Percentiles rank a stretch among this genome's conserved stretches.
These are phyloP conservation scores for Xenosphaeropsis pyriputrescens DNA, from an alignment of 2,329 filamentous ascomycete species.

Conservation along the genomic window DNA sequence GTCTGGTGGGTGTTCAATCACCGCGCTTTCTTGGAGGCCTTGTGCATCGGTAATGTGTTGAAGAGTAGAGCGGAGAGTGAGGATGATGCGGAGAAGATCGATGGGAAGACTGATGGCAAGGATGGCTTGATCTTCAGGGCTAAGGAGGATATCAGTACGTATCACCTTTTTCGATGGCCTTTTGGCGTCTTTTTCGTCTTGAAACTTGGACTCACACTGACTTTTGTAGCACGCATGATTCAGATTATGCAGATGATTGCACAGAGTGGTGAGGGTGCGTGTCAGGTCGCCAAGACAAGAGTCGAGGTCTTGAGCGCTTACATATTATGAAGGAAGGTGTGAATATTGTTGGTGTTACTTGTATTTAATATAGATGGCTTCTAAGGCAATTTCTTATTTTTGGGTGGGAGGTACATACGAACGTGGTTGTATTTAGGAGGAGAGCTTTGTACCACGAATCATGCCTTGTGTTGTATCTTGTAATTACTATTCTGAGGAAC, in stretches of 20 bases:
- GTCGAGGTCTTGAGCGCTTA: constrained; percentile 41
- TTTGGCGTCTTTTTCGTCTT: background rate
- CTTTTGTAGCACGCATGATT: constrained; percentile 38
- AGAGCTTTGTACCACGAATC: no score
- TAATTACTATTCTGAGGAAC: constrained; percentile 24
- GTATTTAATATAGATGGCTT: no score
- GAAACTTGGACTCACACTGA: constrained; percentile 1
- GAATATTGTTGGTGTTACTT: no score
- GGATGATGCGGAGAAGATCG: constrained; percentile 28
- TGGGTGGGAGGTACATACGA: no score
- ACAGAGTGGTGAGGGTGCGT: constrained; percentile 35
- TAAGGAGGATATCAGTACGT: constrained; percentile 44
- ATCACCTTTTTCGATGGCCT: background rate
- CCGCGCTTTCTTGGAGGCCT: constrained; percentile 61
- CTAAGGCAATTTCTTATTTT: no score
- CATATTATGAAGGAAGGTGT: constrained; percentile 5
- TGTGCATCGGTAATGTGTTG: constrained; percentile 50
- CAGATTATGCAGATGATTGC: constrained; percentile 47
- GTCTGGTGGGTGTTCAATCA: constrained; percentile 84
- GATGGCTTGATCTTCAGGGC: constrained; percentile 24
- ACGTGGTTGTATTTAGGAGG: no score
- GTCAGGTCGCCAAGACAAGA: constrained; percentile 40
- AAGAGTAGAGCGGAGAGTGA: constrained; percentile 32
- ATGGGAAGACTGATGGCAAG: constrained; percentile 2
- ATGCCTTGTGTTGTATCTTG: no score